These are phyloP conservation scores for Blepharisma japonicum DNA, from an alignment of 73 alveolate species.

Conservation along the genomic window DNA sequence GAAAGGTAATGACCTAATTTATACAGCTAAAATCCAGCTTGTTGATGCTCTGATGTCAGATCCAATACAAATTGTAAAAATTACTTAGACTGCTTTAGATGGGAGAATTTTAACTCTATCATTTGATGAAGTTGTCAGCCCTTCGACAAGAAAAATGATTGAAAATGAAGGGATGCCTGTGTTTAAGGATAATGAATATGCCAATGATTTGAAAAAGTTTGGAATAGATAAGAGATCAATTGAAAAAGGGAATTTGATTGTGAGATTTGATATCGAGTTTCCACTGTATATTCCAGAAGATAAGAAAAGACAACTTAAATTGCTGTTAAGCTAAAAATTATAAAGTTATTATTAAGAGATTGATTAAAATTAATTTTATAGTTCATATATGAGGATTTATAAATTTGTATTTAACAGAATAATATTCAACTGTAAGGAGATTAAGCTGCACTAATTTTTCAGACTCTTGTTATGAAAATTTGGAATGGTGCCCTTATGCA, in stretches of 20 bases:
- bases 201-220: slow-evolving; percentile 20
- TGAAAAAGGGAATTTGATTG: slow-evolving; percentile 39
- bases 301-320: neutral
- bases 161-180: slow-evolving; percentile 93
- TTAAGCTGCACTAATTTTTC: too few species aligned
- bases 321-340: too few species aligned
- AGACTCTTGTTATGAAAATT: too few species aligned
- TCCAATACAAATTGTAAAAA: slow-evolving; percentile 57
- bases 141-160: slow-evolving; percentile 69
- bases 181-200: slow-evolving; percentile 21
- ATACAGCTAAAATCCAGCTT: slow-evolving; percentile 57
- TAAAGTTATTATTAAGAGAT: too few species aligned
- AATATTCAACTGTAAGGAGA: too few species aligned
- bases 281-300: slow-evolving; percentile 39
- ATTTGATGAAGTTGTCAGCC: slow-evolving; percentile 46
- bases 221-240: neutral
- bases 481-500: too few species aligned
- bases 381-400: too few species aligned
- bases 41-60: slow-evolving; percentile 73
- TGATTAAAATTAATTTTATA: too few species aligned
- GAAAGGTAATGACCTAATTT: slow-evolving; percentile 77
- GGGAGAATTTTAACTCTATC: slow-evolving; percentile 48
- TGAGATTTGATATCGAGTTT: slow-evolving; percentile 51
- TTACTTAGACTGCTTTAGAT: slow-evolving; percentile 41
- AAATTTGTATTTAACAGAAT: too few species aligned